Percentiles rank a stretch among this genome's conserved stretches.
Evolutionary conservation across 108 stramenopile species (phyloP).

Genomic region (Cyclotella atomus): DNA sequence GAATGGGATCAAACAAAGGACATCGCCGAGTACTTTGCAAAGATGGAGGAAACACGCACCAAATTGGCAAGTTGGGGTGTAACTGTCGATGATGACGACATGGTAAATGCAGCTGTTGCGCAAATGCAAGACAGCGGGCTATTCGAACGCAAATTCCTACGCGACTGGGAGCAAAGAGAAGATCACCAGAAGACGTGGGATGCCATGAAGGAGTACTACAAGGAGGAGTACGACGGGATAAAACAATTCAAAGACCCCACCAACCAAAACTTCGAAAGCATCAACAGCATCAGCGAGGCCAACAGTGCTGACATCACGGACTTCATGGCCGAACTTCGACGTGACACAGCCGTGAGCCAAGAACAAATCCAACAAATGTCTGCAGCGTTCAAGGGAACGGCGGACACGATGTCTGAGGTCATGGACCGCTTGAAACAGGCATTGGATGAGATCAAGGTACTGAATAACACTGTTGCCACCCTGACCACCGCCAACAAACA

Average conservation of each 20-base stretch:
- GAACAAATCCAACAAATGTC: slow-evolving; percentile 10
- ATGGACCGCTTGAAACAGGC: slow-evolving; percentile 6
- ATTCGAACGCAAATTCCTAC: not conserved
- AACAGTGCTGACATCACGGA: not conserved
- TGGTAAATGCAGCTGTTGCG: not conserved
- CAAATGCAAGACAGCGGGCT: slow-evolving; percentile 8
- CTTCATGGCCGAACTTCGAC: not conserved
- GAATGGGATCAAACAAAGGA: not conserved
- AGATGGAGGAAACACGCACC: not conserved
- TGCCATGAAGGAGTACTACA: slow-evolving; percentile 1
- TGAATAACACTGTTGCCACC: not conserved
- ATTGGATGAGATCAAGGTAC: not conserved
- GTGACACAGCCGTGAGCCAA: not conserved
- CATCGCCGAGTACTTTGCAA: not conserved
- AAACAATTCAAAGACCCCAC: not conserved
- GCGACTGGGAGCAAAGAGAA: not conserved
- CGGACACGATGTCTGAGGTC: not conserved
- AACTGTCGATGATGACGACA: not conserved
- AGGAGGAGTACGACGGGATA: not conserved
- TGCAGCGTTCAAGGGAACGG: not conserved
- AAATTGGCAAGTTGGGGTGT: not conserved
- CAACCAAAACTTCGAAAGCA: not conserved
- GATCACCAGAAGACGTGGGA: not conserved
- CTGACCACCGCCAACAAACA: slow-evolving; percentile 5
- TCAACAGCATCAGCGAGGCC: not conserved